Base-by-base conservation (phyloP, 208 protist genomes). In the Angomonas deanei region DNA sequence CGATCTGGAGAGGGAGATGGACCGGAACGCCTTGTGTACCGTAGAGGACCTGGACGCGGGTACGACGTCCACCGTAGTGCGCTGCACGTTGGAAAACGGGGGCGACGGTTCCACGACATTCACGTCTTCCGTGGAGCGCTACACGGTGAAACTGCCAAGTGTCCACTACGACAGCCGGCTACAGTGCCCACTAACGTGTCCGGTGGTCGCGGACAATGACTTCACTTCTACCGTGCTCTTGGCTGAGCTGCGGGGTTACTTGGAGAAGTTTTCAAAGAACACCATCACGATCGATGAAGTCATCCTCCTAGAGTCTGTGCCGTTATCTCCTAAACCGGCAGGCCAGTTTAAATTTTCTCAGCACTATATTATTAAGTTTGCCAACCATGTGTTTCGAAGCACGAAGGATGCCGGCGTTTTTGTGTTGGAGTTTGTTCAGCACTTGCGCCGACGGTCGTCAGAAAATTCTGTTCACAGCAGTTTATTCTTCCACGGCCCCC, bases 311-410 rank as follows among this genome's bases (percentile, higher is more conserved):
- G 50, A 56, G 6, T 56, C 50, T 11, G 8, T 30, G 3, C 27
- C 50, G 11, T 5, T 56, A 32, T 24, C 11, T 23, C 3, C 42
- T 50, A 26, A 5, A 5, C 19, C 5, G 3, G 19, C 8, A n/a
- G 3, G 27, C 30, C 32, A 36, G 19, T n/a, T n/a, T n/a, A 95
- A 95, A 70, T 95, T 91, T 54, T 92, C 85, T 6, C 85, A 92
- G 57, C 88, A 95, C 56, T 92, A 92, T 66, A 49, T 93, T 26
- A 58, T 95, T 6, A 87, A 90, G 53, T 72, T 89, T 13, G 33
- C 55, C 28, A 32, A 61, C 11, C 72, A 60, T 33, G 72, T 78
- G 39, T 90, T 92, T 65, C 55, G 68, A 31, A 70, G 66, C 17
- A 91, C 82, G 6, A 46, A 5, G 3, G 70, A 75, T 24, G 77